Conservation (phyloP, 176 grass and related monocot genomes). For the Aegilops bicornis region DNA sequence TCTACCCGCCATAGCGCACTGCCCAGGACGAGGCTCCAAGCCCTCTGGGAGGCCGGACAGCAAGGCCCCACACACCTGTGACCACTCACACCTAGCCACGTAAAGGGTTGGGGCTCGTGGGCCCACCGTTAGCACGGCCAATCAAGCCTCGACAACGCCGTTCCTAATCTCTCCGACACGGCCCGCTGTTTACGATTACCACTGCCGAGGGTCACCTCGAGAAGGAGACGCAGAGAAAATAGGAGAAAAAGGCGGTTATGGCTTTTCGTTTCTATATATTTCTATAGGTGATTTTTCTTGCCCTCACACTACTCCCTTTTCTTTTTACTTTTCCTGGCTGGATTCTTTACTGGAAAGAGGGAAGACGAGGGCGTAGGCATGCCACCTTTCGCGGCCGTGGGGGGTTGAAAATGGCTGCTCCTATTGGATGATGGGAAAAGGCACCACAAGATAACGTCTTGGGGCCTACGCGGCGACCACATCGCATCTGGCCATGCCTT, state of each 20-base stretch:
- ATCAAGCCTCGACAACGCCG: conserved; percentile 27
- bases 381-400: conserved; percentile 23
- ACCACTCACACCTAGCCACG: conserved; percentile 21
- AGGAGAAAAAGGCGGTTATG: neutral
- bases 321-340: neutral
- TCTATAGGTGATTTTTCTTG: neutral
- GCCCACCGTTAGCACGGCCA: conserved; percentile 5
- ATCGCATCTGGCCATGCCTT: neutral
- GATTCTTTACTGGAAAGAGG: conserved; percentile 38
- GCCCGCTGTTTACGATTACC: conserved; percentile 25
- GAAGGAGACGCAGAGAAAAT: conserved; percentile 4
- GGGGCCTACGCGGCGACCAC: neutral
- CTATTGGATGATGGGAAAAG: conserved; percentile 23
- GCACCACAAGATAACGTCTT: neutral
- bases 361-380: conserved; percentile 23
- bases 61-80: neutral
- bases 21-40: conserved; percentile 15
- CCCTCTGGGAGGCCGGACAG: conserved; percentile 14
- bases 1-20: conserved; percentile 13
- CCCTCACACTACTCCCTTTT: neutral
- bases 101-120: neutral
- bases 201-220: neutral
- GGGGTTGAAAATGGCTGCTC: neutral
- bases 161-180: conserved; percentile 24
- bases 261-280: neutral